Conservation (phyloP, 208 protist genomes). For the Acanthamoeba triangularis region DNA sequence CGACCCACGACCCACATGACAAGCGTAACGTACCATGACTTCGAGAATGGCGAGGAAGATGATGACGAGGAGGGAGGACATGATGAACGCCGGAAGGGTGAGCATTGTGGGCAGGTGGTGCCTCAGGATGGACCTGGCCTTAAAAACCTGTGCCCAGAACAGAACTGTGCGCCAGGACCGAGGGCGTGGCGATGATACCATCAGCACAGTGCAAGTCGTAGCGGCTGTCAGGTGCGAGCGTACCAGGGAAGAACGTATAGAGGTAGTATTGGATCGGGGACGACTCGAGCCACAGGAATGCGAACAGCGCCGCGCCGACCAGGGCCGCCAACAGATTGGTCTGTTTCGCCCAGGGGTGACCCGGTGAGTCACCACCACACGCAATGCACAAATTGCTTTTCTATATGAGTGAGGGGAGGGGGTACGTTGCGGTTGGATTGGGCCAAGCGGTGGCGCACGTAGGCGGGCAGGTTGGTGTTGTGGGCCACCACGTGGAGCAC, state of each 20-base stretch:
- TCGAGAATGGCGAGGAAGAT: conserved; percentile 46
- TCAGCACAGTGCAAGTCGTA: too few relatives aligned
- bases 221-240: too few relatives aligned
- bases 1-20: neutral
- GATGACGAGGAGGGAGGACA: neutral
- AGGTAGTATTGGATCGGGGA: conserved; percentile 80
- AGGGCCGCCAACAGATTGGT: conserved; percentile 5
- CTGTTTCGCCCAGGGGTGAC: neutral
- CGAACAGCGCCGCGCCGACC: neutral
- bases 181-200: neutral
- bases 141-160: conserved; percentile 6
- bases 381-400: too few relatives aligned
- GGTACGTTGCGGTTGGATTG: neutral
- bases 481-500: conserved; percentile 82
- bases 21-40: conserved; percentile 7
- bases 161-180: neutral
- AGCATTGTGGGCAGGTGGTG: neutral
- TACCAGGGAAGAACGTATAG: conserved; percentile 76
- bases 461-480: conserved; percentile 77
- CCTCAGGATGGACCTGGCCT: neutral
- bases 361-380: neutral
- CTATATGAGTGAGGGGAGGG: too few relatives aligned
- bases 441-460: neutral
- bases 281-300: conserved; percentile 62
- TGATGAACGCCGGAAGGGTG: neutral